Conservation (phyloP, 2,329 filamentous ascomycete species). For the Ambrosiella beaveri region DNA sequence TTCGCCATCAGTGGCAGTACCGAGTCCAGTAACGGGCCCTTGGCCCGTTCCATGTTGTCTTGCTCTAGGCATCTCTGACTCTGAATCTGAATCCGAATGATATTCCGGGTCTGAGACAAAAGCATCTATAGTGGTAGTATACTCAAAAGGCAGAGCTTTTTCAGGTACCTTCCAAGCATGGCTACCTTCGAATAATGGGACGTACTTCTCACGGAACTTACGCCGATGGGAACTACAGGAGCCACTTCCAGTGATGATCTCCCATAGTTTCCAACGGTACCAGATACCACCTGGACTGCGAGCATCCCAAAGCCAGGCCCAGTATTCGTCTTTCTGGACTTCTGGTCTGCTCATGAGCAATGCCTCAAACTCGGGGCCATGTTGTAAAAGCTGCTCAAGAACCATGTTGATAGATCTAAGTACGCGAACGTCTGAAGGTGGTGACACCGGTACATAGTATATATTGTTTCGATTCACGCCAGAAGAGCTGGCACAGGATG, state of each 20-base stretch:
- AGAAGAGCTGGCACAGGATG: conserved; percentile 10
- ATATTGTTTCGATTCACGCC: conserved; percentile 28
- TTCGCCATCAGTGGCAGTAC: background rate
- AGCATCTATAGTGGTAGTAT: conserved; percentile 56
- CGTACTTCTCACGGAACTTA: conserved; percentile 24
- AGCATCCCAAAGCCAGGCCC: conserved; percentile 87
- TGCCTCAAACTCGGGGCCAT: conserved; percentile 80
- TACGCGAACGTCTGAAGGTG: conserved; percentile 61
- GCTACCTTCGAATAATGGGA: conserved; percentile 58
- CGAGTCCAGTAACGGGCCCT: background rate
- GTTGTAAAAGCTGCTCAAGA: conserved; percentile 59
- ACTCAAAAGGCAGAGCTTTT: conserved; percentile 62
- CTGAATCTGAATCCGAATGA: conserved; percentile 44
- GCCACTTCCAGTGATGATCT: conserved; percentile 46
- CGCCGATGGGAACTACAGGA: background rate
- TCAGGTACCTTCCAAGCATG: conserved; percentile 61
- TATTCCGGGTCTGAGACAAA: conserved; percentile 74
- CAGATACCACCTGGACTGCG: conserved; percentile 65
- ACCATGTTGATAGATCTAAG: conserved; percentile 77
- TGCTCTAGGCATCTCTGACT: conserved; percentile 58
- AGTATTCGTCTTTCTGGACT: conserved; percentile 73
- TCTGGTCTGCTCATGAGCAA: conserved; percentile 73
- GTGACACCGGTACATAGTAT: conserved; percentile 52
- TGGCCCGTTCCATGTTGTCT: conserved; percentile 26
- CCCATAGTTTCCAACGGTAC: conserved; percentile 86